Conservation (phyloP, 2,329 filamentous ascomycete genomes). For the Aspergillus awamori region DNA sequence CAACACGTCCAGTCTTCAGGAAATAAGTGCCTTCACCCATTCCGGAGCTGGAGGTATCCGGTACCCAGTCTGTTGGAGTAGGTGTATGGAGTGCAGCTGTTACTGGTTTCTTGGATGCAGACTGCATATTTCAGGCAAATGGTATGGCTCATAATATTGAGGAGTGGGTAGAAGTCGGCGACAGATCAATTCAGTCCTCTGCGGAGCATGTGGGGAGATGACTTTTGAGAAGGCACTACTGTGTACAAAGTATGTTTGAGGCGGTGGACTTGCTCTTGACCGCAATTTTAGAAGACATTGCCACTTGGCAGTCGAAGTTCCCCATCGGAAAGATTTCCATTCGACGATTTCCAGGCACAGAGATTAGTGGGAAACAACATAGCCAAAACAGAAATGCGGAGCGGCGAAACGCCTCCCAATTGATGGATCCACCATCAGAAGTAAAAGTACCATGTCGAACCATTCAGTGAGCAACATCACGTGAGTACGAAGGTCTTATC, state of each 20-base stretch:
- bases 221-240: constrained; percentile 1
- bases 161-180: background rate
- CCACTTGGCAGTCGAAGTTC: constrained; percentile 21
- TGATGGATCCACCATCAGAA: background rate
- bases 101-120: constrained; percentile 15
- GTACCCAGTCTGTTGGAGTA: background rate
- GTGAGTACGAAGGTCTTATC: background rate
- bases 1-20: constrained; percentile 10
- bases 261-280: constrained; percentile 28
- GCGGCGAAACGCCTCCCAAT: background rate
- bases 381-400: background rate
- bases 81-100: background rate
- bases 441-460: background rate
- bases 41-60: constrained; percentile 5
- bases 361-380: constrained; percentile 1
- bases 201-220: constrained; percentile 10
- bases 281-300: constrained; percentile 28
- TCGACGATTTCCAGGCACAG: constrained; percentile 6
- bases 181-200: background rate
- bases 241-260: constrained; percentile 13
- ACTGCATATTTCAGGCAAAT: constrained; percentile 8
- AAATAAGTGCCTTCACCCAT: background rate
- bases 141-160: background rate
- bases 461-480: constrained; percentile 3
- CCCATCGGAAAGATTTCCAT: constrained; percentile 13